Percentiles rank a stretch among this genome's conserved stretches.
These are phyloP conservation scores for Fragilaria crotonensis DNA, from an alignment of 108 stramenopile species.

Conservation along the genomic window DNA sequence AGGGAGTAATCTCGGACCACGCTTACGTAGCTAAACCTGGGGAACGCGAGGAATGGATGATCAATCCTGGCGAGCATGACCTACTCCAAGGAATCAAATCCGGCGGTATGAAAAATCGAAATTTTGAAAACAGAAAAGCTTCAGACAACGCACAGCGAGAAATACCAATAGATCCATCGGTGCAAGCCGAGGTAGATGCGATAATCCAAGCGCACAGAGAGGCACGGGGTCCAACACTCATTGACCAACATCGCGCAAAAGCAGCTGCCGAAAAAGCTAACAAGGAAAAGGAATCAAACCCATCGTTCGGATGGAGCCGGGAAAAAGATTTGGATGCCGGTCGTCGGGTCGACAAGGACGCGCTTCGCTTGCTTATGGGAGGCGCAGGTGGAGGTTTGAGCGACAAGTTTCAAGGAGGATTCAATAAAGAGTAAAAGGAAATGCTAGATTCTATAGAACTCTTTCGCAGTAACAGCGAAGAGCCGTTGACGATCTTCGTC, in stretches of 20 bases:
- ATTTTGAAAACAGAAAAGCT: constrained; percentile 48
- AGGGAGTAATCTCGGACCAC: constrained; percentile 12
- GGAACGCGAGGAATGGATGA: constrained; percentile 84
- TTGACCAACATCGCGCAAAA: constrained; percentile 61
- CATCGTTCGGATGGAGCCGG: constrained; percentile 47
- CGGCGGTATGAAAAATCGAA: constrained; percentile 40
- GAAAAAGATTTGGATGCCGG: constrained; percentile 76
- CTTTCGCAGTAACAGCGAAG: constrained; percentile 48
- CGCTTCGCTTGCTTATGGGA: constrained; percentile 63
- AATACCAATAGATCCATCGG: constrained; percentile 44
- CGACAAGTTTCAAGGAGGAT: constrained; percentile 69
- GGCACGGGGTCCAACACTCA: constrained; percentile 60
- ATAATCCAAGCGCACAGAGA: constrained; percentile 63
- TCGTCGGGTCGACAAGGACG: constrained; percentile 80
- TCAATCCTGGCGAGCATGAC: constrained; percentile 76
- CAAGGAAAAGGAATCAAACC: constrained; percentile 11
- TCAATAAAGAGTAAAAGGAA: constrained; percentile 4
- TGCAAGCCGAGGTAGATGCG: constrained; percentile 73
- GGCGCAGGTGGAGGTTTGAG: constrained; percentile 64
- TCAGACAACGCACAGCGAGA: constrained; percentile 10
- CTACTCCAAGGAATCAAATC: constrained; percentile 66
- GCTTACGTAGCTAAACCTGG: constrained; percentile 13
- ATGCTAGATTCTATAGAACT: constrained; percentile 50
- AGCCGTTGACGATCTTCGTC: constrained; percentile 39
- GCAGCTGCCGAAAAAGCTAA: constrained; percentile 35